Base-by-base conservation (phyloP, 2,329 filamentous ascomycete species). In the Fusarium algeriense region DNA sequence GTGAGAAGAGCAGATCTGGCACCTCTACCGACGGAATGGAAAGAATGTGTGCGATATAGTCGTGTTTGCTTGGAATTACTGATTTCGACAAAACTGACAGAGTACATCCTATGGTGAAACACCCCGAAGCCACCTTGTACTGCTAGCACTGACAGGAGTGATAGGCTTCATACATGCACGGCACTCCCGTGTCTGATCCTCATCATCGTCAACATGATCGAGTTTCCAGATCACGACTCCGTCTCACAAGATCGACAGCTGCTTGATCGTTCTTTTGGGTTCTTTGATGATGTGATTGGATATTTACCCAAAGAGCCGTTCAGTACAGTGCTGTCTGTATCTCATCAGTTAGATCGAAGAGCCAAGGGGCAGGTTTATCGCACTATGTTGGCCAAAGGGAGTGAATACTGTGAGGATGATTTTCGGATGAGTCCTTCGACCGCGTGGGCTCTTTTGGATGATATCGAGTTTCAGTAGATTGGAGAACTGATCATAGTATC, bases 171-270 rank as follows among this genome's bases (percentile, higher is more conserved):
- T 5, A 60, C 52, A 10, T 75, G 73, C 41, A 58, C 66, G 30
- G 61, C 60, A 17, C 68, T 65, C 7, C 68, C 69, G 1, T 71
- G 63, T 17, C 34, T 75, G 6, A 35, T 73, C 15, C 53, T 75
- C 15, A 43, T 75, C 1, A 52, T 73, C 15, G 57, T 75, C 30
- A 75, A 75, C 17, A 72, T 74, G 41, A 69, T 75, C 4, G 73
- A 75, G 35, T 70, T 64, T 43, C 73, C 73, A 6, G 61, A 56
- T 23, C 60, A 71, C 6, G 40, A 30, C 11, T 28, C 49, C 3
- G 49, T 64, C 3, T 7, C 26, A 1, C 37, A 55, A 0, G 71
- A 75, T 8, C 53, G 57, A 19, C 28, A 49, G 15, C 34, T 74
- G 3, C 30, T 75, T 8, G 69, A 74, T 6, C 17, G 17, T 2